Conservation (phyloP, 1,284 basidiomycete genomes). For the Sporisorium graminicola region DNA sequence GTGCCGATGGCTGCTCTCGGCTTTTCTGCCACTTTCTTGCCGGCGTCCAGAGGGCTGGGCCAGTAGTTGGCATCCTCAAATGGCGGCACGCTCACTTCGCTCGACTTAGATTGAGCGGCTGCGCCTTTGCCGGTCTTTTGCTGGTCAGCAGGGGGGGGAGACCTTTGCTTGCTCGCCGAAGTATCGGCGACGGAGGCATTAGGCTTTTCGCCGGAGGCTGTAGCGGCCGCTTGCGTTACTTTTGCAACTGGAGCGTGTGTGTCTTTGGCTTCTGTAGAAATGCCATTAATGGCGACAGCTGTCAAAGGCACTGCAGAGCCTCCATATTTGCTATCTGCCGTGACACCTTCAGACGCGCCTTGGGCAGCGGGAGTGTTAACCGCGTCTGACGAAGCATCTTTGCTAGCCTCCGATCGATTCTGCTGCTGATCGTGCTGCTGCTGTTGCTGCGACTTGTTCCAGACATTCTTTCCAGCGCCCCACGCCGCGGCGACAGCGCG, state of each 20-base stretch:
- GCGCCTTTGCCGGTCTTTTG: conserved; percentile 19
- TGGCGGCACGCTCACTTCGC: conserved; percentile 16
- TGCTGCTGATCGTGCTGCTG: conserved; percentile 23
- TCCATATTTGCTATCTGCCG: neutral
- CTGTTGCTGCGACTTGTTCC: conserved; percentile 30
- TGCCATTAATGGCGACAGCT: neutral
- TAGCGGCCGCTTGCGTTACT: neutral
- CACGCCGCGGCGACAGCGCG: conserved; percentile 48
- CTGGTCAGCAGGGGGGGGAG: neutral
- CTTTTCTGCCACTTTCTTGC: conserved; percentile 30
- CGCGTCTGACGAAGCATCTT: neutral
- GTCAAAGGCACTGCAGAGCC: neutral
- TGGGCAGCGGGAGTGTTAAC: neutral
- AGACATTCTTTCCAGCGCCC: conserved; percentile 51
- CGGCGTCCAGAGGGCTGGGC: conserved; percentile 52
- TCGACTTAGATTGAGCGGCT: neutral
- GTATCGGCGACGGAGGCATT: neutral
- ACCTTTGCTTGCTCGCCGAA: neutral
- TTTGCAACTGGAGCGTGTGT: neutral
- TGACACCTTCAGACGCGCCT: neutral
- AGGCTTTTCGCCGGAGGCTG: neutral
- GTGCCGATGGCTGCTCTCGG: neutral
- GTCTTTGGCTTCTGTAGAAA: neutral
- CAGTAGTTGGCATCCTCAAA: conserved; percentile 47
- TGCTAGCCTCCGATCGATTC: neutral